A percentile compares a stretch with the other conserved stretches of the same genome.
phyloP scores from a whole-genome alignment of 495 filamentous ascomycete genomes.

The Penicillium steckii region DNA sequence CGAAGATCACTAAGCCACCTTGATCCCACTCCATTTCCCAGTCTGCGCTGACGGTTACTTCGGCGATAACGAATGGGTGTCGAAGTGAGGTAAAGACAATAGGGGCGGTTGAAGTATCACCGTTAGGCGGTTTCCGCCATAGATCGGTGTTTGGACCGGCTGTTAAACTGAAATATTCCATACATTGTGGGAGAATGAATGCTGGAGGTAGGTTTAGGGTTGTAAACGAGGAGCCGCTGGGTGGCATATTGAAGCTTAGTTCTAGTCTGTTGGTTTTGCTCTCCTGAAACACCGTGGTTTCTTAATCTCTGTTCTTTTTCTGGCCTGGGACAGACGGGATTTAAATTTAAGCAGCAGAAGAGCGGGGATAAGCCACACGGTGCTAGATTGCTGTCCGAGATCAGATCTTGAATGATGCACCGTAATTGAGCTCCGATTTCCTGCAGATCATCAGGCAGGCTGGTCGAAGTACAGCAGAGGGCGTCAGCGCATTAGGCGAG shows the following conservation, averaged over 20 bases:
- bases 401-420: neutral
- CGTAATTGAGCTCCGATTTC: constrained; percentile 10
- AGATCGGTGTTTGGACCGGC: constrained; percentile 56
- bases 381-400: neutral
- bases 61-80: constrained; percentile 53
- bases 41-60: constrained; percentile 58
- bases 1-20: constrained; percentile 73
- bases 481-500: constrained; percentile 10
- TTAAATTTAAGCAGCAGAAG: neutral
- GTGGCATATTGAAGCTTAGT: constrained; percentile 43
- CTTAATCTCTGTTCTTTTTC: neutral
- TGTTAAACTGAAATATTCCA: constrained; percentile 57
- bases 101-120: constrained; percentile 55
- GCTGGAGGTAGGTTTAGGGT: constrained; percentile 47
- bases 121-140: constrained; percentile 54
- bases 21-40: constrained; percentile 65
- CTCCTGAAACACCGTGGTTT: neutral
- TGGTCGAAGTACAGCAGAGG: constrained; percentile 3
- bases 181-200: constrained; percentile 49
- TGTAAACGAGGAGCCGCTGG: constrained; percentile 50
- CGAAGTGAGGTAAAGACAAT: constrained; percentile 57
- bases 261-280: neutral
- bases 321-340: neutral
- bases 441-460: constrained; percentile 7
- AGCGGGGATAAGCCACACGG: neutral